A percentile compares a stretch with the other conserved stretches of the same genome.
These are phyloP conservation scores for Sarocladiaceae sp. DNA, from an alignment of 2,329 filamentous ascomycete species.

Conservation along the genomic window DNA sequence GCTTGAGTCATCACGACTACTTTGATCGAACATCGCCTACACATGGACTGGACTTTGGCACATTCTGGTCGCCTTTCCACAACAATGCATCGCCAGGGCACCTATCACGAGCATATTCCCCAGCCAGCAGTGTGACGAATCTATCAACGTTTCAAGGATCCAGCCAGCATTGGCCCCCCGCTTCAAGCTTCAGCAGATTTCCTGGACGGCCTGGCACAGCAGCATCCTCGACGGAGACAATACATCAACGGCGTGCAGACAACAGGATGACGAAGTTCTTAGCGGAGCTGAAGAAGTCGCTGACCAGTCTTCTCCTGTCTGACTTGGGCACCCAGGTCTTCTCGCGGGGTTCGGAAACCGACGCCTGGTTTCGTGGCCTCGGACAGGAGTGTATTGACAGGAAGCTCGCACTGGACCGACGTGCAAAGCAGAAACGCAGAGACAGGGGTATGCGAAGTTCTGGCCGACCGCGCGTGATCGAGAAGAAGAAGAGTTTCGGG, in stretches of 20 bases:
- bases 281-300: slow-evolving; percentile 65
- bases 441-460: slow-evolving; percentile 35
- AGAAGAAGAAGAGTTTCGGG: slow-evolving; percentile 63
- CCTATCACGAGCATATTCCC: slow-evolving; percentile 53
- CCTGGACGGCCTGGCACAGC: slow-evolving; percentile 57
- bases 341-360: slow-evolving; percentile 85
- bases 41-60: slow-evolving; percentile 68
- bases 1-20: slow-evolving; percentile 46
- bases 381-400: slow-evolving; percentile 60
- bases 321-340: slow-evolving; percentile 85
- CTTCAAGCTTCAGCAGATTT: slow-evolving; percentile 40
- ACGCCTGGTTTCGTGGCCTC: slow-evolving; percentile 72
- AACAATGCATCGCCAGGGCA: slow-evolving; percentile 59
- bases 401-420: slow-evolving; percentile 47
- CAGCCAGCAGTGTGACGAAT: slow-evolving; percentile 55
- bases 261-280: slow-evolving; percentile 76
- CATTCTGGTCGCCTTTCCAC: slow-evolving; percentile 87
- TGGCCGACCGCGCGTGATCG: slow-evolving; percentile 45
- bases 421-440: slow-evolving; percentile 36
- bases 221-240: slow-evolving; percentile 61
- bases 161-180: slow-evolving; percentile 32
- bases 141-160: slow-evolving; percentile 41
- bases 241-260: slow-evolving; percentile 53
- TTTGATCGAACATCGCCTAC: slow-evolving; percentile 63
- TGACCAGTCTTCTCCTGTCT: slow-evolving; percentile 80